These are phyloP conservation scores for Tephrocybe rancida DNA, from an alignment of 768 basidiomycete genomes.

Conservation along the genomic window DNA sequence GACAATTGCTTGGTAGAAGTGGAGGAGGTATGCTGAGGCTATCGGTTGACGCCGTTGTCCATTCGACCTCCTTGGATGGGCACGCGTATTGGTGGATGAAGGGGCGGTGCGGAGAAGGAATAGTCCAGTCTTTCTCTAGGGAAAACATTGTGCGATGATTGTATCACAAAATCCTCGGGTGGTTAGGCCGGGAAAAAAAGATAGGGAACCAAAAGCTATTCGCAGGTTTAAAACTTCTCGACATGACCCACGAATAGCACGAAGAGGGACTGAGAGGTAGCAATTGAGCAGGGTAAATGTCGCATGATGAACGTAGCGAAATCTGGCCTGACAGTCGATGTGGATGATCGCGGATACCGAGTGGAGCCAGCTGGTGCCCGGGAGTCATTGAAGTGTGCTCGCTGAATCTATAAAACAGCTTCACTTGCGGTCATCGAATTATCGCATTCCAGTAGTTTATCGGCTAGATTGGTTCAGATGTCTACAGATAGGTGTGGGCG, in stretches of 20 bases:
- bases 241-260: background rate
- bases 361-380: background rate
- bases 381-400: no score
- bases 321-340: background rate
- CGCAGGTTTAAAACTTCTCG: background rate
- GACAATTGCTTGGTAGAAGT: background rate
- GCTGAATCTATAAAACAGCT: no score
- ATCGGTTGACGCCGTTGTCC: constrained; percentile 9
- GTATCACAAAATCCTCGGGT: background rate
- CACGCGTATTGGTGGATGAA: constrained; percentile 7
- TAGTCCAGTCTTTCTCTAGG: constrained; percentile 44
- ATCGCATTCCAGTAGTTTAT: no score
- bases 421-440: no score
- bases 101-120: constrained; percentile 36
- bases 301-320: background rate
- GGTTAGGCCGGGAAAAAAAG: background rate
- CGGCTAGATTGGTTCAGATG: no score
- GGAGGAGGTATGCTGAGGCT: constrained; percentile 3
- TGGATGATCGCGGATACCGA: background rate
- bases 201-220: background rate
- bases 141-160: constrained; percentile 33
- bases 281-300: background rate
- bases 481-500: no score
- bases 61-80: constrained; percentile 5
- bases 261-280: background rate